A percentile compares a stretch with the other conserved stretches of the same genome.
Evolutionary conservation across 2,329 filamentous ascomycete species (phyloP).

Genomic region (Raffaelea arxii): DNA sequence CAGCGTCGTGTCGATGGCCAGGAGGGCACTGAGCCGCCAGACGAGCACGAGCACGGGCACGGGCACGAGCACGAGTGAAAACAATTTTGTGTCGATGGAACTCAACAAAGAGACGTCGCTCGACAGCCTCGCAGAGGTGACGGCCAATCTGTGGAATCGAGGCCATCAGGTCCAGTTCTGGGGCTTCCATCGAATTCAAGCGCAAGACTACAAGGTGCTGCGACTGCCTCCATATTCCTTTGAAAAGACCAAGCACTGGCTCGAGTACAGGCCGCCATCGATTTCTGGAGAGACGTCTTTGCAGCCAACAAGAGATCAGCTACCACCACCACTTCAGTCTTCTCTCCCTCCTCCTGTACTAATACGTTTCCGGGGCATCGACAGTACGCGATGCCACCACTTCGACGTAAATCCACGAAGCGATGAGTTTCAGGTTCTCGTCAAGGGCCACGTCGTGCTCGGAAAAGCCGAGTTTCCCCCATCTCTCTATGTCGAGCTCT

Average conservation of each 20-base stretch:
- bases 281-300: background rate
- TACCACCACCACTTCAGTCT: background rate
- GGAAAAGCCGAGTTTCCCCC: background rate
- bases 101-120: background rate
- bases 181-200: background rate
- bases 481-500: background rate
- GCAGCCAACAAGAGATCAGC: background rate
- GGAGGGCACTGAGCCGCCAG: background rate
- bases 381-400: background rate
- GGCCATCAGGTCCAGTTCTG: background rate
- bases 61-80: no score
- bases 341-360: background rate
- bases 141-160: background rate
- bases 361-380: background rate
- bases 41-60: no score
- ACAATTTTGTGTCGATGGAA: background rate
- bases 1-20: background rate
- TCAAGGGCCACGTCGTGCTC: background rate
- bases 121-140: background rate
- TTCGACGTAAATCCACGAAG: background rate
- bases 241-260: slow-evolving; percentile 2
- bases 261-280: background rate
- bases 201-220: slow-evolving; percentile 5
- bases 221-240: slow-evolving; percentile 1
- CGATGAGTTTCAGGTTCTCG: background rate